Evolutionary conservation across 73 alveolate species (phyloP).

Genomic region (Uronychia setigera): DNA sequence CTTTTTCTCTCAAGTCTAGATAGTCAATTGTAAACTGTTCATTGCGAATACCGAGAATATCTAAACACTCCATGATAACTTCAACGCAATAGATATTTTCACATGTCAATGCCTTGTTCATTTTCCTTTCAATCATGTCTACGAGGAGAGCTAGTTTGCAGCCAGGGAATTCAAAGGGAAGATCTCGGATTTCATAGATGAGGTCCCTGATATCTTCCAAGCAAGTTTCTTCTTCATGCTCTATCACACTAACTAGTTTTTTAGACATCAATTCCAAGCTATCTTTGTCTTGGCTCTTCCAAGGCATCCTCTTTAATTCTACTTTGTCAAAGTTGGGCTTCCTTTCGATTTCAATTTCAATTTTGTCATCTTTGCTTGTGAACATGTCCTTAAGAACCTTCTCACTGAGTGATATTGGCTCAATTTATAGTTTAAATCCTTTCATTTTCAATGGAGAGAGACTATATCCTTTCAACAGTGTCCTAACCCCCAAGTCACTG

Average conservation of each 20-base stretch:
- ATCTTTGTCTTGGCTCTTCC: conserved; percentile 12
- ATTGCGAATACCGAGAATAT: conserved; percentile 37
- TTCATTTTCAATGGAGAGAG: neutral
- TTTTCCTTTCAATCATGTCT: conserved; percentile 38
- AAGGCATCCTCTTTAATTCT: conserved; percentile 22
- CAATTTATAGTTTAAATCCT: neutral
- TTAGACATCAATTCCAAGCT: conserved; percentile 3
- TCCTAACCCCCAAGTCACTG: neutral
- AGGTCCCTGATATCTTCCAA: conserved; percentile 55
- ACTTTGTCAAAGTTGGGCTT: conserved; percentile 28
- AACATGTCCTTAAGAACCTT: conserved; percentile 2
- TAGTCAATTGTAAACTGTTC: conserved; percentile 23
- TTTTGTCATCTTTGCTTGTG: conserved; percentile 24
- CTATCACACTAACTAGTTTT: conserved; percentile 9
- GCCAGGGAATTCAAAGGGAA: conserved; percentile 44
- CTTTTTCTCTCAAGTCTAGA: conserved; percentile 9
- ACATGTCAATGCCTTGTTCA: conserved; percentile 14
- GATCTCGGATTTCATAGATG: conserved; percentile 18
- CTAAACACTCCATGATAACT: conserved; percentile 31
- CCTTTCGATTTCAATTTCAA: conserved; percentile 17
- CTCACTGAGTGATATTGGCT: neutral
- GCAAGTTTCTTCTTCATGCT: neutral
- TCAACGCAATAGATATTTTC: conserved; percentile 45
- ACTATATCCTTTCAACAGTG: neutral
- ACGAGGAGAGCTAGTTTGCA: conserved; percentile 33